A percentile compares a stretch with the other conserved stretches of the same genome.
Evolutionary conservation across 164 flowering plant genomes (phyloP).

Genomic region (Liriodendron chinense): DNA sequence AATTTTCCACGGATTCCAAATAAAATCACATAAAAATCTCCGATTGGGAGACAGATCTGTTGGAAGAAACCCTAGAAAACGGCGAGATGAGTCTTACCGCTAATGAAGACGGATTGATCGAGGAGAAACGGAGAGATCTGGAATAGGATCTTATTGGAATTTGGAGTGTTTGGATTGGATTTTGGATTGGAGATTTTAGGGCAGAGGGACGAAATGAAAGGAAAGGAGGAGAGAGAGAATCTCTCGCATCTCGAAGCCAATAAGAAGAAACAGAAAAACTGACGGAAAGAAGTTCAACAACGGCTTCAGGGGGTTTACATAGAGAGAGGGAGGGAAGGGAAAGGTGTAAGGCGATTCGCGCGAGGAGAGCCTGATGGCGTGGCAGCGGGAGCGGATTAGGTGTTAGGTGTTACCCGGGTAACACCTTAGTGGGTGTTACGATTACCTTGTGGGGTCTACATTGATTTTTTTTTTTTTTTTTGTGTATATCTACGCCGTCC

Average conservation of each 20-base stretch:
- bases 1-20: constrained; percentile 4
- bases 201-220: background rate
- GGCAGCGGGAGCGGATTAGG: background rate
- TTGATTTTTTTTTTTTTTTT: too few relatives aligned
- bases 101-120: background rate
- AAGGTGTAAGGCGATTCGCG: background rate
- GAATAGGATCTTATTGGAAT: background rate
- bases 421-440: too few relatives aligned
- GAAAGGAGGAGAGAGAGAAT: background rate
- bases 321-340: too few relatives aligned
- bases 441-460: too few relatives aligned
- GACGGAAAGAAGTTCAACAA: constrained; percentile 23
- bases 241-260: background rate
- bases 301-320: constrained; percentile 16
- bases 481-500: too few relatives aligned
- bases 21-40: background rate
- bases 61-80: background rate
- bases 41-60: constrained; percentile 9
- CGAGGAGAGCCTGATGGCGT: background rate
- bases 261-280: constrained; percentile 28
- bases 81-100: background rate
- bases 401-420: too few relatives aligned
- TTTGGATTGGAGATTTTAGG: background rate
- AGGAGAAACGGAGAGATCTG: background rate
- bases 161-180: too few relatives aligned